Evolutionary conservation across 306 rosid genomes (phyloP).

Genomic region (Myrica gale): DNA sequence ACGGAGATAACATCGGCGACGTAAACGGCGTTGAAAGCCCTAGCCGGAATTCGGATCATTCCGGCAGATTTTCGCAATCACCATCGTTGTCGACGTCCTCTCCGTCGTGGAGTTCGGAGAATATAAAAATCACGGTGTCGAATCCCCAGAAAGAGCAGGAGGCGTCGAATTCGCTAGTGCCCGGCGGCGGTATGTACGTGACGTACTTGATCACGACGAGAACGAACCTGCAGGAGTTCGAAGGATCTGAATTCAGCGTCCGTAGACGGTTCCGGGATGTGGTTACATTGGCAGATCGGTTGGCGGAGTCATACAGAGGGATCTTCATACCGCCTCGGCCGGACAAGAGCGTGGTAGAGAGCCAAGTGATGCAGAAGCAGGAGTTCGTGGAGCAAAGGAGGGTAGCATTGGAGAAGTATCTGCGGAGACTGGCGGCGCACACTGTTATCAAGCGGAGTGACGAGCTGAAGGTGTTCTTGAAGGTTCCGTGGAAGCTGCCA

Average conservation of each 20-base stretch:
- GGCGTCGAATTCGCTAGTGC: conserved; percentile 66
- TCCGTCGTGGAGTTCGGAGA: conserved; percentile 46
- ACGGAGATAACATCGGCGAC: conserved; percentile 39
- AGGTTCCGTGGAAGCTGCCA: conserved; percentile 69
- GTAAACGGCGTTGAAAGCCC: conserved; percentile 58
- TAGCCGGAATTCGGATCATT: conserved; percentile 41
- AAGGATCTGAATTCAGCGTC: conserved; percentile 62
- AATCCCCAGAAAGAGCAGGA: conserved; percentile 89
- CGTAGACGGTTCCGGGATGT: conserved; percentile 85
- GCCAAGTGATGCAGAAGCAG: conserved; percentile 93
- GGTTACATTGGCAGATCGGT: conserved; percentile 75
- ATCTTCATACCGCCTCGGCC: conserved; percentile 81
- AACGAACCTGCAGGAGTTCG: conserved; percentile 62
- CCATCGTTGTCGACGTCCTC: conserved; percentile 12
- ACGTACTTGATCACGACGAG: conserved; percentile 76
- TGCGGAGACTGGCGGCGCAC: conserved; percentile 64
- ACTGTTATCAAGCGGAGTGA: conserved; percentile 83
- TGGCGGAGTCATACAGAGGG: conserved; percentile 80
- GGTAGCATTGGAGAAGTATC: conserved; percentile 77
- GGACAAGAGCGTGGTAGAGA: conserved; percentile 91
- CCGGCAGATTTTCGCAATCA: conserved; percentile 42
- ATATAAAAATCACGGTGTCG: conserved; percentile 61
- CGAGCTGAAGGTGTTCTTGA: conserved; percentile 70
- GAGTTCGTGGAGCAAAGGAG: conserved; percentile 97
- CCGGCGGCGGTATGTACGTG: conserved; percentile 58